Evolutionary conservation across 2,329 filamentous ascomycete species (phyloP), one percentile per base, ranked within the genome.

Genomic region (Graphilbum ipis-grandicollis): DNA sequence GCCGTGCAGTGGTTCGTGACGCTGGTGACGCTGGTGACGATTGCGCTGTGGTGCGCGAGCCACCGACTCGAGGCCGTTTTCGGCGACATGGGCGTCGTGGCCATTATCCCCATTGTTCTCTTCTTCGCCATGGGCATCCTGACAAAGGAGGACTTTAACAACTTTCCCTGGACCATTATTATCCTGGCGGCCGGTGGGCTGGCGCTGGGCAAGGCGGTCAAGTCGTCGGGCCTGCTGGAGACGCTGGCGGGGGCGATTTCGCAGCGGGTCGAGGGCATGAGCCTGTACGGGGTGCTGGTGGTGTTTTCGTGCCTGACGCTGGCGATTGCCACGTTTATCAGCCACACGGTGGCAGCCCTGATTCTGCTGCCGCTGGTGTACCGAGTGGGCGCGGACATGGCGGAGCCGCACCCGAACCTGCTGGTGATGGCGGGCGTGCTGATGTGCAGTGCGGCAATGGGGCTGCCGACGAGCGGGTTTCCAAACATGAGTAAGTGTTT

Each of bases 141-240:
- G 23, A 96, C 86, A 34, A 98, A 96, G 59, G 90, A 96, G 58
- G 90, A 98, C 59, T 98, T 98, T 55, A 98, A 98, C 65, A 98
- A 98, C 57, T 98, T 98, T 57, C 79, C 94, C 29, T 98, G 90
- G 90, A 98, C 92, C 17, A 98, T 98, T 57, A 94, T 98, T 57
- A 96, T 98, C 50, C 76, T 98, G 17, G 90, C 90, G 0, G 88
- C 90, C 0, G 90, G 90, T 33, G 90, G 90, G 8, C 62, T 98
- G 25, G 85, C 85, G 1, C 73, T 98, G 0, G 90, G 90, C 39
- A 94, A 93, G 55, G 82, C 88, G 0, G 90, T 98, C 40, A 88
- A 85, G 44, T 90, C 83, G 0, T 96, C 88, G 0, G 90, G 90
- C 2, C 66, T 98, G 10, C 65, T 98, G 23, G 81, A 93, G 53